Evolutionary conservation across 1,284 basidiomycete species (phyloP).

Genomic region (Vanrija sp.): DNA sequence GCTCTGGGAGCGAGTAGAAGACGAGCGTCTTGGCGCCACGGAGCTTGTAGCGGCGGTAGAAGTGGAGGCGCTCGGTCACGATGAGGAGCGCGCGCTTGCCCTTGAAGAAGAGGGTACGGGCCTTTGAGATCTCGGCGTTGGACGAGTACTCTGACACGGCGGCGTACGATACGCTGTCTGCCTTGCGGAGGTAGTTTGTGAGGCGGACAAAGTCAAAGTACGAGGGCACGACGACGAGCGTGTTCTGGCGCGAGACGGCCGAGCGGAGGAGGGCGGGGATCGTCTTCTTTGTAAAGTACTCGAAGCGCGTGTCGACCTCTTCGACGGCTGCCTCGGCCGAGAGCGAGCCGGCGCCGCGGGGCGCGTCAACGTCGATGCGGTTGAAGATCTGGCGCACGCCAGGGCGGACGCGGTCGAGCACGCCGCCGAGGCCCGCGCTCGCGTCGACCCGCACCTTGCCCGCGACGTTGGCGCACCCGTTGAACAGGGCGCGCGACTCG

Average conservation of each 20-base stretch:
- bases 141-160: conserved; percentile 94
- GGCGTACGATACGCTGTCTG: conserved; percentile 65
- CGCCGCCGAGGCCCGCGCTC: conserved; percentile 56
- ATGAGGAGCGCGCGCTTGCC: conserved; percentile 83
- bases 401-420: conserved; percentile 62
- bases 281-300: conserved; percentile 81
- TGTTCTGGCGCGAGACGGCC: conserved; percentile 83
- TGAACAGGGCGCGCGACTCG: conserved; percentile 77
- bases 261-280: conserved; percentile 79
- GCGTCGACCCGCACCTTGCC: conserved; percentile 71
- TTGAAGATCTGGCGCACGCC: conserved; percentile 69
- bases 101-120: conserved; percentile 86
- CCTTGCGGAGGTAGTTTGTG: conserved; percentile 76
- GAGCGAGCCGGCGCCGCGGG: conserved; percentile 41
- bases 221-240: conserved; percentile 83
- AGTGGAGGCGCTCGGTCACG: conserved; percentile 95
- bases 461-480: conserved; percentile 72
- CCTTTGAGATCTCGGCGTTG: conserved; percentile 87
- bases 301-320: conserved; percentile 82
- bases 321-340: conserved; percentile 58
- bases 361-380: conserved; percentile 35
- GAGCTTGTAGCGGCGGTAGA: conserved; percentile 88
- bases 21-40: conserved; percentile 86
- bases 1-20: conserved; percentile 88
- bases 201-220: conserved; percentile 96